phyloP scores from a whole-genome alignment of 2,329 filamentous ascomycete genomes.

The Fusarium nelsonii region DNA sequence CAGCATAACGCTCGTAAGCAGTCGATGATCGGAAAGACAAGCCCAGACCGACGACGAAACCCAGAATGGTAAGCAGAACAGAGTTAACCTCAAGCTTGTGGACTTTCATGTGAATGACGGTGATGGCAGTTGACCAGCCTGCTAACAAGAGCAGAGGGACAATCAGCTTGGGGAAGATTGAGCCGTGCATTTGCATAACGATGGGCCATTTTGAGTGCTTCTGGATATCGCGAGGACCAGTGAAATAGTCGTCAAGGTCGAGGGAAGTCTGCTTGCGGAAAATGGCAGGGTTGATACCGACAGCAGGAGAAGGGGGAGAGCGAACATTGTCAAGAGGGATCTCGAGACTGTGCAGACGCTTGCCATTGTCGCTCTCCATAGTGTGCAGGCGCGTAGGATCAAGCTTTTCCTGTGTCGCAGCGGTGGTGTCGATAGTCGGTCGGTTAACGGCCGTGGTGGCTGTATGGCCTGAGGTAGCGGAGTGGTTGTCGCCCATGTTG shows the following conservation, averaged over 20 bases:
- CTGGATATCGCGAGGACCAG: conserved; percentile 75
- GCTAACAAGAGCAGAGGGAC: conserved; percentile 72
- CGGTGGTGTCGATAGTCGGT: conserved; percentile 37
- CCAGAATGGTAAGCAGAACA: conserved; percentile 76
- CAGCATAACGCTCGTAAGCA: conserved; percentile 79
- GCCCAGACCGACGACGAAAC: conserved; percentile 85
- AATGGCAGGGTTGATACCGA: conserved; percentile 46
- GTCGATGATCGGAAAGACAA: conserved; percentile 82
- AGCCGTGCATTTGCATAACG: conserved; percentile 81
- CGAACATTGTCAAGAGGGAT: conserved; percentile 49
- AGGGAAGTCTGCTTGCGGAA: conserved; percentile 55
- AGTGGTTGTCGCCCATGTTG: conserved; percentile 45
- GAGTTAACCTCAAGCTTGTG: conserved; percentile 56
- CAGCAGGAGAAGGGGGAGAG: conserved; percentile 50
- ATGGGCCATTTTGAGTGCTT: conserved; percentile 82
- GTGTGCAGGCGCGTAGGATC: conserved; percentile 33
- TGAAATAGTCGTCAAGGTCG: conserved; percentile 72
- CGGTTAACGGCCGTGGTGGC: conserved; percentile 31
- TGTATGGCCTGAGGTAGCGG: conserved; percentile 33
- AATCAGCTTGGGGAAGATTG: conserved; percentile 79
- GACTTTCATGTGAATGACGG: conserved; percentile 61
- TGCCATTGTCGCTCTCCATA: conserved; percentile 24
- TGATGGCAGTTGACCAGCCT: conserved; percentile 75
- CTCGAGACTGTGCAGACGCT: conserved; percentile 46
- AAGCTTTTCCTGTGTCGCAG: conserved; percentile 5